Percentiles rank a stretch among this genome's conserved stretches.
Evolutionary conservation across 1,139 yeast species (phyloP).

Genomic region (Taphrina pruni): DNA sequence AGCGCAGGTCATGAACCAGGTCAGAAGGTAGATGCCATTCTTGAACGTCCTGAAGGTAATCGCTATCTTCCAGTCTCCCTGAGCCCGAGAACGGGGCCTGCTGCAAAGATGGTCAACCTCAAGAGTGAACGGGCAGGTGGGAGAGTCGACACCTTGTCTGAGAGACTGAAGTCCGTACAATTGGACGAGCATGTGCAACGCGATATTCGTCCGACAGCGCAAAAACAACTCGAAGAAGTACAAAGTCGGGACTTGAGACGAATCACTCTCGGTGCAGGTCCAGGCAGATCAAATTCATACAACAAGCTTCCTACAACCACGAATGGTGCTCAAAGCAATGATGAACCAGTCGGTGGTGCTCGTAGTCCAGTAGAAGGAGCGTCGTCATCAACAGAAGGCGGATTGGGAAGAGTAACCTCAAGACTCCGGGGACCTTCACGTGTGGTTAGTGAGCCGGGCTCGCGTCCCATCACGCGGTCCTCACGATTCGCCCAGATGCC

Average conservation of each 20-base stretch:
- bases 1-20: slow-evolving; percentile 41
- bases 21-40: slow-evolving; percentile 35
- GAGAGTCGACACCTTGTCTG: slow-evolving; percentile 24
- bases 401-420: neutral
- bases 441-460: slow-evolving; percentile 6
- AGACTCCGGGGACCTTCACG: slow-evolving; percentile 28
- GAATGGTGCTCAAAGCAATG: neutral
- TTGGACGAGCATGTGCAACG: neutral
- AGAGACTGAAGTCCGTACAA: slow-evolving; percentile 24
- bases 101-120: slow-evolving; percentile 33
- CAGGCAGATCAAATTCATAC: neutral
- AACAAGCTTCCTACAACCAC: neutral
- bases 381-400: neutral
- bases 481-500: slow-evolving; percentile 24
- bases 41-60: slow-evolving; percentile 40
- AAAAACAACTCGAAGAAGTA: slow-evolving; percentile 5
- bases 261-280: slow-evolving; percentile 20
- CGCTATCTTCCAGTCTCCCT: slow-evolving; percentile 41
- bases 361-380: neutral
- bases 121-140: slow-evolving; percentile 20
- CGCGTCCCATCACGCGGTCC: slow-evolving; percentile 25
- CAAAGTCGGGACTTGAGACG: slow-evolving; percentile 7
- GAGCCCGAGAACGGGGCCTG: slow-evolving; percentile 36
- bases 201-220: neutral
- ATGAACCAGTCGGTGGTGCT: neutral